Evolutionary conservation across 371 early-diverging fungal species (phyloP).

Genomic region (Funneliformis caledonium): DNA sequence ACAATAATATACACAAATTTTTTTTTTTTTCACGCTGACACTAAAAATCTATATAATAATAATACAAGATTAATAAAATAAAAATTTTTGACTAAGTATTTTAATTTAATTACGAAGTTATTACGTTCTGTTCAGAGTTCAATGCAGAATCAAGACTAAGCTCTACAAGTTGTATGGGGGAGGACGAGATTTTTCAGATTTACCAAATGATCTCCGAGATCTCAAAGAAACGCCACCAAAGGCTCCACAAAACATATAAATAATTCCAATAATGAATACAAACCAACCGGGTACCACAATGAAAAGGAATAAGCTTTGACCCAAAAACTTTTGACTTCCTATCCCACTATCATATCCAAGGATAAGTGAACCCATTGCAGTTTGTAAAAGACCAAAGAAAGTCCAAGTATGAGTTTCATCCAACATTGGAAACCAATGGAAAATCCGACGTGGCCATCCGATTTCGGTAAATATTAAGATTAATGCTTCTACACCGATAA

Average conservation of each 20-base stretch:
- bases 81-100: not conserved
- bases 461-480: constrained; percentile 32
- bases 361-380: constrained; percentile 21
- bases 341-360: constrained; percentile 41
- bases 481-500: constrained; percentile 25
- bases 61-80: no score
- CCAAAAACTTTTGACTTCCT: constrained; percentile 11
- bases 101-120: no score
- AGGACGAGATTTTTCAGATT: constrained; percentile 8
- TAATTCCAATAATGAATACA: constrained; percentile 36
- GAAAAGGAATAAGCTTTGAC: constrained; percentile 32
- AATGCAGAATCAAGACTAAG: no score
- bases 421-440: constrained; percentile 29
- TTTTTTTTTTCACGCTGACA: not conserved
- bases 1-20: not conserved
- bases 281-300: constrained; percentile 36
- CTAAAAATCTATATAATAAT: not conserved
- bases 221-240: constrained; percentile 17
- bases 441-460: constrained; percentile 24
- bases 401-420: constrained; percentile 37
- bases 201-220: not conserved
- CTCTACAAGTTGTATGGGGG: constrained; percentile 12
- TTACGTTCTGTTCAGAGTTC: no score
- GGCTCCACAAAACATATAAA: constrained; percentile 20
- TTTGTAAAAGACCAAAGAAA: constrained; percentile 36